Evolutionary conservation across 331 rosid genomes (phyloP).

Genomic region (Arachis monticola): DNA sequence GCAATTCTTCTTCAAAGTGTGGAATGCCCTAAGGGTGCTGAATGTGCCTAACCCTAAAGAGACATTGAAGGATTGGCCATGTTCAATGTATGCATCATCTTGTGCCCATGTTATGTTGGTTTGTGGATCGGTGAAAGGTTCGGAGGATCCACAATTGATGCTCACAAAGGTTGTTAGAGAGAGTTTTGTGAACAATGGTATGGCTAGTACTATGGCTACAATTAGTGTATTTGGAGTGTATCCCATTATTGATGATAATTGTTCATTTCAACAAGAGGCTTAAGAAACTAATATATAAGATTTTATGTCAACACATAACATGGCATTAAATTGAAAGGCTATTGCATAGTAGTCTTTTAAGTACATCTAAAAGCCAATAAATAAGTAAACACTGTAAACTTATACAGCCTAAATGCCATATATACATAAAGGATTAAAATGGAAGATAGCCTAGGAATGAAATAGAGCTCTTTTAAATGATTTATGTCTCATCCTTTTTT

Average conservation of each 20-base stretch:
- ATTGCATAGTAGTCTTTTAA: neutral
- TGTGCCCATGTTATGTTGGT: conserved; percentile 42
- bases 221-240: conserved; percentile 6
- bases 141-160: conserved; percentile 46
- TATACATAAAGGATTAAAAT: no score
- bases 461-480: neutral
- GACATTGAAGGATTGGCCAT: conserved; percentile 31
- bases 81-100: conserved; percentile 39
- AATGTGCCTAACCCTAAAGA: conserved; percentile 18
- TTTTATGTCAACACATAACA: no score
- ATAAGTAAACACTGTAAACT: neutral
- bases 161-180: conserved; percentile 44
- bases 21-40: conserved; percentile 51
- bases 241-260: conserved; percentile 32
- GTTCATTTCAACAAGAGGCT: neutral
- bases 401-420: neutral
- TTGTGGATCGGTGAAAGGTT: conserved; percentile 36
- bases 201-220: conserved; percentile 21
- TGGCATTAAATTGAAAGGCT: no score
- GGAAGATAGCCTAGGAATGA: neutral
- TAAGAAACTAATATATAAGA: neutral
- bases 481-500: no score
- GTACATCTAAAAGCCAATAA: neutral
- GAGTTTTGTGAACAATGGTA: conserved; percentile 33
- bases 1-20: conserved; percentile 48